Base-by-base conservation (phyloP, 1,284 basidiomycete genomes). In the Cystodermella granulosa region DNA sequence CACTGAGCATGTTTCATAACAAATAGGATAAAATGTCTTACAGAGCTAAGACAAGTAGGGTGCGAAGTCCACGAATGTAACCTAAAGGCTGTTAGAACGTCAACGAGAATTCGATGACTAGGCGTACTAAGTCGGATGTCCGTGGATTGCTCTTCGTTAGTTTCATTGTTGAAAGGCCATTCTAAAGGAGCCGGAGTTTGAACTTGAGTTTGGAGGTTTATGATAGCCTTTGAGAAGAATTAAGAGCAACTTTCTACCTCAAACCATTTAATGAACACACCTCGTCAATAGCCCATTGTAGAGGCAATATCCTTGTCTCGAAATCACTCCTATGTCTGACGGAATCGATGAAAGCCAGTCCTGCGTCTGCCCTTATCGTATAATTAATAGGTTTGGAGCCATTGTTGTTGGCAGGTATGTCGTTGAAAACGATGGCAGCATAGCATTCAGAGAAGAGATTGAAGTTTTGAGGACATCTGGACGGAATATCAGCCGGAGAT, bases 241-340 rank as follows among this genome's bases (percentile, higher is more conserved):
- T 55, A 51, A 22, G 50, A 49, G 52, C 53, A 13, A 15, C 18
- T 7, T 21, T 13, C 14, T 18, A 24, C n/a, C 37, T 26, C 15
- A 16, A 8, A 22, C 5, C 43, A 49, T 26, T n/a, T 28, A 40
- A 24, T 46, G 26, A n/a, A 43, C 68, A 42, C 49, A 82, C 84
- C 56, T 78, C 71, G 55, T 90, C 87, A 24, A 91, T 68, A 4
- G 86, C 84, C 75, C 85, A 84, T 54, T 91, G 87, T 14, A 90
- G 58, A 2, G 87, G 87, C 16, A 90, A 59, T 22, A 85, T 70
- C 42, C 83, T 70, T 44, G 68, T 66, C 60, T 88, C 85, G 55
- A 83, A 81, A 63, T 88, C 85, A 49, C 84, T 81, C 2, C 63
- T 73, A 56, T 87, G 83, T 23, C 71, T 69, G 24, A 72, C 67